phyloP scores from a whole-genome alignment of 441 rosid species.

The Croton setiger region DNA sequence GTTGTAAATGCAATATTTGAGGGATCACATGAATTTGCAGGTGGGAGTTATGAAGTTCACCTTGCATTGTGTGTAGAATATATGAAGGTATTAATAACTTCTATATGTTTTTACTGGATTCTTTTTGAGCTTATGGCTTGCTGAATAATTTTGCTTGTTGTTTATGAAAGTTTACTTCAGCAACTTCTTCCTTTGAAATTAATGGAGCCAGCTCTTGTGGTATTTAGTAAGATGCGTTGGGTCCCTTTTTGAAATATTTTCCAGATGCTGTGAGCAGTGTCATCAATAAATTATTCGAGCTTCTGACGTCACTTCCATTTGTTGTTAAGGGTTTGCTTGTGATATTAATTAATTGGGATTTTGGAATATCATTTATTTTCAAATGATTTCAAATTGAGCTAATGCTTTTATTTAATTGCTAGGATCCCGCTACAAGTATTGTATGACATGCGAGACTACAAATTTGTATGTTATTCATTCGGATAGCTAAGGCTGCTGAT shows the following conservation, averaged over 20 bases:
- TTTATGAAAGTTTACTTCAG: slow-evolving; percentile 61
- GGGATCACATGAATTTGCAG: slow-evolving; percentile 62
- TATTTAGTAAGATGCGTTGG: too few species aligned
- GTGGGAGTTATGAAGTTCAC: slow-evolving; percentile 66
- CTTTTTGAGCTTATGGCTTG: neutral
- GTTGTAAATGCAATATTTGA: slow-evolving; percentile 70
- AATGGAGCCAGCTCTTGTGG: slow-evolving; percentile 83
- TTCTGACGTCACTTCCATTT: too few species aligned
- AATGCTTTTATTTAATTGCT: too few species aligned
- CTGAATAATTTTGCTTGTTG: slow-evolving; percentile 20
- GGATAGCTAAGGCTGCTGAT: slow-evolving; percentile 90
- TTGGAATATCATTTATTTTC: too few species aligned
- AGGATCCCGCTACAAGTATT: too few species aligned
- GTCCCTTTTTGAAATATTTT: too few species aligned
- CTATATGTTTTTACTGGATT: slow-evolving; percentile 3
- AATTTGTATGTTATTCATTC: slow-evolving; percentile 87
- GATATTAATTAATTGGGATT: too few species aligned
- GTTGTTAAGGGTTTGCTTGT: too few species aligned
- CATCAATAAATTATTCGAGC: too few species aligned
- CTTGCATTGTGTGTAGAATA: slow-evolving; percentile 51
- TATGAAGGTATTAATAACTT: slow-evolving; percentile 58
- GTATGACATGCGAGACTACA: slow-evolving; percentile 87
- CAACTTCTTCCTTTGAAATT: slow-evolving; percentile 81
- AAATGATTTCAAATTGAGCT: too few species aligned
- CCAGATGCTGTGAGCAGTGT: too few species aligned